Conservation (phyloP, 805 yeast species). For the Komagataella pseudopastoris region DNA sequence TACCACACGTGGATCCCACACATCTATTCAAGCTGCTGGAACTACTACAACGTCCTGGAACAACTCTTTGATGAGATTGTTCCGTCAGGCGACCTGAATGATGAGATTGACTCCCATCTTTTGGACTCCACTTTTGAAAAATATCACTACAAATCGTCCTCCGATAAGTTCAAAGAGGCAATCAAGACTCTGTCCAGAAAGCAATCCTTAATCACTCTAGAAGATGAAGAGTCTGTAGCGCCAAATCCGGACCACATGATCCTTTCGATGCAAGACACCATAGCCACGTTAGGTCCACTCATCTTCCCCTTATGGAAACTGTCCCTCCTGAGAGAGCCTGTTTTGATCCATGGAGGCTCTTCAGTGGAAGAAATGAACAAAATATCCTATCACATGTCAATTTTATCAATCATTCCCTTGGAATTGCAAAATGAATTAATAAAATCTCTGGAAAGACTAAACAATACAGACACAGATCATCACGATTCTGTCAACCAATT, state of each 20-base stretch:
- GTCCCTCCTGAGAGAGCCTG: constrained; percentile 40
- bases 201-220: neutral
- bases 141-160: neutral
- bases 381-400: constrained; percentile 42
- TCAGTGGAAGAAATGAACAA: constrained; percentile 27
- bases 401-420: constrained; percentile 51
- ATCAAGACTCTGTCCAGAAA: constrained; percentile 7
- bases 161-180: constrained; percentile 10
- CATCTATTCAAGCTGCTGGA: constrained; percentile 12
- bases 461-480: neutral
- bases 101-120: constrained; percentile 3
- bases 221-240: constrained; percentile 13
- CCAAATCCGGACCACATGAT: constrained; percentile 26
- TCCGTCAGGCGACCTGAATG: constrained; percentile 17
- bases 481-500: constrained; percentile 8
- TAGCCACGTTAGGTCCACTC: constrained; percentile 48
- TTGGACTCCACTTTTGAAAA: neutral
- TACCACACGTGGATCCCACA: neutral
- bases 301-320: constrained; percentile 53
- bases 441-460: neutral
- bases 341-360: constrained; percentile 28
- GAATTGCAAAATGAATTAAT: constrained; percentile 25
- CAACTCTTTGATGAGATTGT: constrained; percentile 14
- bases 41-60: constrained; percentile 5
- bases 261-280: constrained; percentile 27